Evolutionary conservation across 208 protist genomes (phyloP), one percentile per base, ranked within the genome.

Genomic region (Wallacemonas sp.): DNA sequence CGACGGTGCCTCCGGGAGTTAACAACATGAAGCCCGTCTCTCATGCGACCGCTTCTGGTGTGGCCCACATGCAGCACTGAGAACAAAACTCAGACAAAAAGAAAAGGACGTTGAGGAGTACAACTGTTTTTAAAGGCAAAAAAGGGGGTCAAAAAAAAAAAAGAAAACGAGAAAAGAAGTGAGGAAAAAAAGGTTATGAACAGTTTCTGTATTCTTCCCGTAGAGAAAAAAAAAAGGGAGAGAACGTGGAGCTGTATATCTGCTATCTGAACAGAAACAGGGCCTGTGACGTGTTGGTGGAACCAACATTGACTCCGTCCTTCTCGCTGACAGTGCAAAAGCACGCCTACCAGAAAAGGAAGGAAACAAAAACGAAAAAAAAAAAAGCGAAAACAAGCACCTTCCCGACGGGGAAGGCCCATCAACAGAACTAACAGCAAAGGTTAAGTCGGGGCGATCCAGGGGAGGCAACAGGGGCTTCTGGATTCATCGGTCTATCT

Each of bases 161-260:
- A 70, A 62, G 70, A 60, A 39, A 74, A 61, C 62, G 53, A 22
- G 9, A 54, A 54, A 28, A 68, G 65, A 47, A 46, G 42, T 62
- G 26, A 61, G 53, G 72, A 75, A 69, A 49, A 65, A 60, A 54
- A 62, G 21, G 27, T 42, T 58, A 58, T 38, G 51, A 39, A 42
- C 31, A 58, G 19, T 58, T 11, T 54, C 26, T 22, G 46, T 3
- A 42, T 58, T n/a, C 1, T 15, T 58, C 51, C 9, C 26, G 19
- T 14, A 19, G 19, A 19, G 22, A 49, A 49, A 19, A 19, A 4
- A 49, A 49, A 49, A 49, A 49, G 22, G 44, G 19, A 5, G 6
- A 19, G 17, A 49, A 49, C 17, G n/a, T n/a, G n/a, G n/a, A n/a
- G n/a, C n/a, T n/a, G n/a, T n/a, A n/a, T n/a, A n/a, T n/a, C n/a